A percentile compares a stretch with the other conserved stretches of the same genome.
Conservation (phyloP, 1,284 basidiomycete species). For the Gomphus bonarii region DNA sequence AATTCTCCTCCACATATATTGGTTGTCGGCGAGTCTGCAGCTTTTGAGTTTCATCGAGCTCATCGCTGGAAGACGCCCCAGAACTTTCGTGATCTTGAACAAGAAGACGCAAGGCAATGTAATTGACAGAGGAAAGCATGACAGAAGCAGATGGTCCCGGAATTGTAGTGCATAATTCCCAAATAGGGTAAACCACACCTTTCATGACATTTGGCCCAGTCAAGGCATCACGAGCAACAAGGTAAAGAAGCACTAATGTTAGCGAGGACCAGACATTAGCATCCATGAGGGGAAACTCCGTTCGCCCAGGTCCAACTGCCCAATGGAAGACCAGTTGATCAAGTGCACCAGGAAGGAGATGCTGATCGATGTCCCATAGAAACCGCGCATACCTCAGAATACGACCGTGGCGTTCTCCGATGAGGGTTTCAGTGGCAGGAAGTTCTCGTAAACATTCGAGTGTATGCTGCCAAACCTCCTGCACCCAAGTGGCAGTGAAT, state of each 20-base stretch:
- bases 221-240: slow-evolving; percentile 57
- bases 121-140: slow-evolving; percentile 50
- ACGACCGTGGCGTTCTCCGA: slow-evolving; percentile 33
- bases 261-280: slow-evolving; percentile 58
- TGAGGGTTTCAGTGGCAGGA: slow-evolving; percentile 41
- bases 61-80: slow-evolving; percentile 32
- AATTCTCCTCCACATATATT: slow-evolving; percentile 55
- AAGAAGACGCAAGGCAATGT: slow-evolving; percentile 48
- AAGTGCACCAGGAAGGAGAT: slow-evolving; percentile 51
- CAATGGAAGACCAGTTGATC: slow-evolving; percentile 57
- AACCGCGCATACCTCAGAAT: slow-evolving; percentile 58
- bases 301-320: slow-evolving; percentile 54
- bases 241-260: slow-evolving; percentile 47
- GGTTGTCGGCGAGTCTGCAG: slow-evolving; percentile 55
- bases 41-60: slow-evolving; percentile 51
- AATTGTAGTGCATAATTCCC: slow-evolving; percentile 41
- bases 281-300: slow-evolving; percentile 45
- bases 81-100: slow-evolving; percentile 31
- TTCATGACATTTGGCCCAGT: slow-evolving; percentile 59
- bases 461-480: slow-evolving; percentile 72
- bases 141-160: slow-evolving; percentile 30
- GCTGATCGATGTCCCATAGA: slow-evolving; percentile 61
- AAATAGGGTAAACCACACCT: slow-evolving; percentile 66
- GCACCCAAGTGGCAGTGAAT: slow-evolving; percentile 58
- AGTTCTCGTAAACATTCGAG: slow-evolving; percentile 60